phyloP scores from a whole-genome alignment of 164 flowering plant species.

The Berberis thunbergii region DNA sequence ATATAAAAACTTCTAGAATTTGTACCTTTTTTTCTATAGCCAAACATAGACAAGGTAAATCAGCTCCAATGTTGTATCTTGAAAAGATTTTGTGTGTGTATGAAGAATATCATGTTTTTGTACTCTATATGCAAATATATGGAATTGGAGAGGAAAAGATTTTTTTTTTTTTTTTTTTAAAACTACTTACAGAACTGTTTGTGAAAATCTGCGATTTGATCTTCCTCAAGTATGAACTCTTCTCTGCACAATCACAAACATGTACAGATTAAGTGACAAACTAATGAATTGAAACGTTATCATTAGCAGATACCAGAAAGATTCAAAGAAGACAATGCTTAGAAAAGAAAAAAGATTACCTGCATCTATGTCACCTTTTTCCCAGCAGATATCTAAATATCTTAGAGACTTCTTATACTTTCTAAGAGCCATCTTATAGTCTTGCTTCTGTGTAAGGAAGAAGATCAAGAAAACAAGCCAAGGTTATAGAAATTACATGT shows the following conservation, averaged over 20 bases:
- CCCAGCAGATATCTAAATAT: conserved; percentile 96
- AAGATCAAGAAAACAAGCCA: background rate
- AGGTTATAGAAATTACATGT: background rate
- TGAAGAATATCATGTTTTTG: background rate
- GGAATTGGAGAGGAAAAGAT: background rate
- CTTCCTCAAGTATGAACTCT: conserved; percentile 24
- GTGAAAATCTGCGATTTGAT: conserved; percentile 32
- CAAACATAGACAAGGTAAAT: too few relatives aligned
- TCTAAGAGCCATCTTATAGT: conserved; percentile 81
- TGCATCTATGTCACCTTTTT: conserved; percentile 88
- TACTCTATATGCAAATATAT: background rate
- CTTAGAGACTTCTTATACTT: conserved; percentile 88
- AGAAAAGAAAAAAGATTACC: conserved; percentile 24
- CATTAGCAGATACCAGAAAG: background rate
- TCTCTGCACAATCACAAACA: conserved; percentile 18
- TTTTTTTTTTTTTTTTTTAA: background rate
- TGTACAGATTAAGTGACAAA: background rate
- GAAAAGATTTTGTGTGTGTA: background rate
- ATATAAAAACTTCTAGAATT: too few relatives aligned
- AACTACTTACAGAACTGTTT: conserved; percentile 28
- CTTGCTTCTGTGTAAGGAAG: conserved; percentile 60
- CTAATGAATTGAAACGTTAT: background rate
- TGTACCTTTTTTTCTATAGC: too few relatives aligned
- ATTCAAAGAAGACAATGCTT: background rate
- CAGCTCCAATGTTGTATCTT: too few relatives aligned